Evolutionary conservation across 768 basidiomycete species (phyloP).

Genomic region (Hydnum rufescens): DNA sequence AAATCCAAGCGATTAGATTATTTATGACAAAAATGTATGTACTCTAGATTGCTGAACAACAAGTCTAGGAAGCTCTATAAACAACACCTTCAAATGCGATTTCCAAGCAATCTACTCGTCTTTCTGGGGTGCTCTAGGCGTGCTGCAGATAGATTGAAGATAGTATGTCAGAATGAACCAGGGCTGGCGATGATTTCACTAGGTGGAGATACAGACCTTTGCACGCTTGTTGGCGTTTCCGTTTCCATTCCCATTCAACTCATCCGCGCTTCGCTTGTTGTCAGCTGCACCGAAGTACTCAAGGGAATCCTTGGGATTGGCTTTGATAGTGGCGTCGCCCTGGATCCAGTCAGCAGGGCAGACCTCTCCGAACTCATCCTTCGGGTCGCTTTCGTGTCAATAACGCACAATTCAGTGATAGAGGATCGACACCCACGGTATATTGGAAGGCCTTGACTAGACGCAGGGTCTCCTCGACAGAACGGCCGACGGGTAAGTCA

Average conservation of each 20-base stretch:
- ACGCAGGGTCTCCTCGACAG: constrained; percentile 81
- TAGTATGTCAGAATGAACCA: background rate
- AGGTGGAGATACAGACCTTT: background rate
- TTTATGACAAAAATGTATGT: too few relatives aligned
- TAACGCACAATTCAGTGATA: background rate
- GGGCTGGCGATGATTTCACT: background rate
- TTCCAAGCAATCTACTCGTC: too few relatives aligned
- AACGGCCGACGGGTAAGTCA: constrained; percentile 87
- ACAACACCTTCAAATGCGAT: too few relatives aligned
- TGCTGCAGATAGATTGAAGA: background rate
- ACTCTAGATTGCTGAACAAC: too few relatives aligned
- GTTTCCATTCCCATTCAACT: constrained; percentile 1
- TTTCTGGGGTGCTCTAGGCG: too few relatives aligned
- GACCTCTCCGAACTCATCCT: constrained; percentile 83
- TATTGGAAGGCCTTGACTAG: constrained; percentile 90
- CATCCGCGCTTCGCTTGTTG: background rate
- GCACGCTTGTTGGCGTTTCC: constrained; percentile 1
- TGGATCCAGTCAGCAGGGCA: constrained; percentile 85
- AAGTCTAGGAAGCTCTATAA: too few relatives aligned
- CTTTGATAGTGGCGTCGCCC: constrained; percentile 63
- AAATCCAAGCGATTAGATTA: too few relatives aligned
- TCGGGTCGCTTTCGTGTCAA: constrained; percentile 1
- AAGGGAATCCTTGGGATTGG: constrained; percentile 48
- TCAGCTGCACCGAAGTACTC: constrained; percentile 41
- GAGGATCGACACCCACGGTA: constrained; percentile 29